Percentiles rank a stretch among this genome's conserved stretches.
These are phyloP conservation scores for Lophiotrema nucula DNA, from an alignment of 495 filamentous ascomycete genomes.

Conservation along the genomic window DNA sequence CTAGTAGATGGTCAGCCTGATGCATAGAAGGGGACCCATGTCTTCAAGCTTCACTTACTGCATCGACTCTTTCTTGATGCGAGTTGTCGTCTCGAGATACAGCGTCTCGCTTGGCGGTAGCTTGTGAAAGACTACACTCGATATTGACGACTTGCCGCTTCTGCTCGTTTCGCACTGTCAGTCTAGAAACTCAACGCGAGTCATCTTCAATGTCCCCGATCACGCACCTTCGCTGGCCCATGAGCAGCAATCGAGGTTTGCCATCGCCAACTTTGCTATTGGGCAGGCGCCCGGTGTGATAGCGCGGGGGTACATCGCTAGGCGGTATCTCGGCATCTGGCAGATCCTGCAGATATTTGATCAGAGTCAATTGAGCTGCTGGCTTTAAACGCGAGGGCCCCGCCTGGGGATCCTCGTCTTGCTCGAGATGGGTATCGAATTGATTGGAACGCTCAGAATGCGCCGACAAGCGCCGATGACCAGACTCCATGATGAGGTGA, in stretches of 20 bases:
- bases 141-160: conserved; percentile 96
- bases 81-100: conserved; percentile 89
- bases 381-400: conserved; percentile 30
- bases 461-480: conserved; percentile 19
- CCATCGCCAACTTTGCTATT: conserved; percentile 43
- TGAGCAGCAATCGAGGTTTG: conserved; percentile 88
- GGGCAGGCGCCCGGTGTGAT: conserved; percentile 40
- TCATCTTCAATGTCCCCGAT: not conserved
- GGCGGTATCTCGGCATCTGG: conserved; percentile 37
- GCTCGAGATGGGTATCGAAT: conserved; percentile 11
- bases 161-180: conserved; percentile 50
- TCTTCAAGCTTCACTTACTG: conserved; percentile 58
- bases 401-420: conserved; percentile 20
- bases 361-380: conserved; percentile 36
- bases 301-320: conserved; percentile 37
- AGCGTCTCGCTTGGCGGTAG: conserved; percentile 92
- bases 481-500: conserved; percentile 34
- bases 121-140: conserved; percentile 96
- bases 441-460: conserved; percentile 18
- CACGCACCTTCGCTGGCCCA: conserved; percentile 88
- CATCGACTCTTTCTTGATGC: conserved; percentile 88
- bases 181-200: conserved; percentile 12
- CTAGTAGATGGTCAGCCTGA: conserved; percentile 45
- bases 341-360: conserved; percentile 41
- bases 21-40: not conserved